Evolutionary conservation across 116 monocot species (phyloP), one percentile per base, ranked within the genome.

Genomic region (Iris pallida): DNA sequence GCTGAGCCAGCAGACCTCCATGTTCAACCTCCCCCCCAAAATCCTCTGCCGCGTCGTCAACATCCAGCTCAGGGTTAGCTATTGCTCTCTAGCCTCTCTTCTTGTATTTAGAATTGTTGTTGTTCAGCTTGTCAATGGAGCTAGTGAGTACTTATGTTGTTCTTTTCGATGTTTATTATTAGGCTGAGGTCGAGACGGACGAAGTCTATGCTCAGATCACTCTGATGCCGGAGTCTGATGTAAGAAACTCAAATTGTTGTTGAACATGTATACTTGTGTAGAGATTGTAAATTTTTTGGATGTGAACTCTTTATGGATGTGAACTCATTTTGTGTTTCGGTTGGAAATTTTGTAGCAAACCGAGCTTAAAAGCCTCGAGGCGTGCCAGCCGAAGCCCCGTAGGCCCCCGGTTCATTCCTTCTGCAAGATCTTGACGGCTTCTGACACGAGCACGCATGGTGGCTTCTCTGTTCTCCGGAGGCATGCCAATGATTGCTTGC

Each of bases 121-220:
- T 47, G 11, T 15, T 68, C 18, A 2, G 14, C 48, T 5, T 13
- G 5, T 16, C 14, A 10, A 1, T 5, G 6, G 40, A 0, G 19
- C 16, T 11, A 51, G 49, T 54, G 14, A 54, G 14, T 54, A 10
- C 15, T n/a, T 42, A 16, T 45, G 16, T 17, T 16, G 18, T 44
- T 2, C 7, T 47, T 45, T 10, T 48, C 0, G 2, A 19, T 11
- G 0, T 20, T 13, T 58, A 12, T 9, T n/a, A 7, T 49, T 55
- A 92, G 92, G 92, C 92, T 49, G 92, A 92, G 73, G 43, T 76
- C 30, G 88, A 92, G 72, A 85, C 88, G 0, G 92, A 92, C 70
- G 92, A 92, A 68, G 88, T 92, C 19, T 92, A 78, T 70, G 92
- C 83, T 11, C 92, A 88, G 63, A 83, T 92, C 16, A 88, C 83